Conservation (phyloP, 305 asterid genomes). For the Fraxinus sp. region DNA sequence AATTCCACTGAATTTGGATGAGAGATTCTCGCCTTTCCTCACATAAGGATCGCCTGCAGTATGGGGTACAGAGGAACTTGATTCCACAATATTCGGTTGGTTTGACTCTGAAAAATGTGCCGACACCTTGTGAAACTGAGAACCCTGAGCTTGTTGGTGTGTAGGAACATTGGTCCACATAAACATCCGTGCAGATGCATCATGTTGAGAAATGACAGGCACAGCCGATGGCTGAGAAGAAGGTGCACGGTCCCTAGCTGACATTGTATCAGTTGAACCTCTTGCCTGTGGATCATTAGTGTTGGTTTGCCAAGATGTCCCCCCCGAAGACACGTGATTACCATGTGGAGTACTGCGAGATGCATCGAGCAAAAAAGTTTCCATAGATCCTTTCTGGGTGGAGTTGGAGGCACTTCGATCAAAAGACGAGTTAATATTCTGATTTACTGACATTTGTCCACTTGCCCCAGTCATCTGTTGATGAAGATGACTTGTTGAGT, state of each 20-base stretch:
- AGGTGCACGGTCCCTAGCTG: constrained; percentile 31
- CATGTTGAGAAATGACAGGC: constrained; percentile 41
- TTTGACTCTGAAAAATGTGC: constrained; percentile 37
- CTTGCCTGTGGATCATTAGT: constrained; percentile 37
- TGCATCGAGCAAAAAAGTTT: constrained; percentile 40
- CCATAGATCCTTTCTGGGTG: constrained; percentile 43
- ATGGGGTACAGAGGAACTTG: constrained; percentile 48
- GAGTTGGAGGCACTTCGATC: constrained; percentile 32
- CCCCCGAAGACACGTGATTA: constrained; percentile 34
- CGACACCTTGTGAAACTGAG: constrained; percentile 38
- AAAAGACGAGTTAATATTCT: constrained; percentile 30
- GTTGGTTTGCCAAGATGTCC: constrained; percentile 27
- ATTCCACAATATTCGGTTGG: constrained; percentile 52
- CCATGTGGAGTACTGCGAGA: constrained; percentile 32
- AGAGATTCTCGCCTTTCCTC: constrained; percentile 26
- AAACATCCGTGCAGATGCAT: constrained; percentile 33
- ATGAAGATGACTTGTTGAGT: constrained; percentile 44
- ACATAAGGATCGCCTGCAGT: constrained; percentile 35
- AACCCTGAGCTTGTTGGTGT: constrained; percentile 35
- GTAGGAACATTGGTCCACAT: constrained; percentile 49
- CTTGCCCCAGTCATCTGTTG: constrained; percentile 37
- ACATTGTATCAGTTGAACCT: constrained; percentile 28
- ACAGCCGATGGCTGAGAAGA: constrained; percentile 34
- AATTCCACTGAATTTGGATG: constrained; percentile 27
- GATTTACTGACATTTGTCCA: constrained; percentile 41